These are phyloP conservation scores for Penicillium pancosmium DNA, from an alignment of 495 filamentous ascomycete species.

Conservation along the genomic window DNA sequence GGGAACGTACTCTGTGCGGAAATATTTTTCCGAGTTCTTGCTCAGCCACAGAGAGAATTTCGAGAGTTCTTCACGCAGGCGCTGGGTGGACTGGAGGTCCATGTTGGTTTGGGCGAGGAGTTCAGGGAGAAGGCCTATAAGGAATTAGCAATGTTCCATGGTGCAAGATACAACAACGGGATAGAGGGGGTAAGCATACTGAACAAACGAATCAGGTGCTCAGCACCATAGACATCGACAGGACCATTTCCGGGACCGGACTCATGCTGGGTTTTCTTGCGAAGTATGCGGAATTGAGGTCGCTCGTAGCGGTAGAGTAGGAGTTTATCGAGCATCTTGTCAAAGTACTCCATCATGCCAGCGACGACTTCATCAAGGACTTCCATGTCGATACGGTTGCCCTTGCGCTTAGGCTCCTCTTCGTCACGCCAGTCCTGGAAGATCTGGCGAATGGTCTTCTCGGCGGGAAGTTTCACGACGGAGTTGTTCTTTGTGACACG, in stretches of 20 bases:
- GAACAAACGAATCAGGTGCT: conserved; percentile 85
- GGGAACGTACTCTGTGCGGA: conserved; percentile 75
- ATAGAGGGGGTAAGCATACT: conserved; percentile 56
- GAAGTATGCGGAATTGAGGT: conserved; percentile 74
- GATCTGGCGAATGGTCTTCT: conserved; percentile 72
- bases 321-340: conserved; percentile 80
- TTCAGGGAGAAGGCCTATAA: conserved; percentile 83
- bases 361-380: conserved; percentile 85
- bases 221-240: conserved; percentile 85
- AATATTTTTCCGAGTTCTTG: conserved; percentile 72
- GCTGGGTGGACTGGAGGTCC: conserved; percentile 85
- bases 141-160: conserved; percentile 15
- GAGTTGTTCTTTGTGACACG: conserved; percentile 93
- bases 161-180: not conserved
- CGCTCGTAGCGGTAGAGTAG: conserved; percentile 93
- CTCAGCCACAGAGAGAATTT: conserved; percentile 81
- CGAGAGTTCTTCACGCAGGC: conserved; percentile 82
- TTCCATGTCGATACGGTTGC: conserved; percentile 65
- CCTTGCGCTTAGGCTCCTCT: conserved; percentile 66
- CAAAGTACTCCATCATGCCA: conserved; percentile 89
- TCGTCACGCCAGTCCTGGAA: conserved; percentile 74
- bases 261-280: conserved; percentile 56
- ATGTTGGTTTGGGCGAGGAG: conserved; percentile 96
- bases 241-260: conserved; percentile 59
- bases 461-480: conserved; percentile 80